Conservation (phyloP, 257 asterid species). For the Gynochthodes officinalis region DNA sequence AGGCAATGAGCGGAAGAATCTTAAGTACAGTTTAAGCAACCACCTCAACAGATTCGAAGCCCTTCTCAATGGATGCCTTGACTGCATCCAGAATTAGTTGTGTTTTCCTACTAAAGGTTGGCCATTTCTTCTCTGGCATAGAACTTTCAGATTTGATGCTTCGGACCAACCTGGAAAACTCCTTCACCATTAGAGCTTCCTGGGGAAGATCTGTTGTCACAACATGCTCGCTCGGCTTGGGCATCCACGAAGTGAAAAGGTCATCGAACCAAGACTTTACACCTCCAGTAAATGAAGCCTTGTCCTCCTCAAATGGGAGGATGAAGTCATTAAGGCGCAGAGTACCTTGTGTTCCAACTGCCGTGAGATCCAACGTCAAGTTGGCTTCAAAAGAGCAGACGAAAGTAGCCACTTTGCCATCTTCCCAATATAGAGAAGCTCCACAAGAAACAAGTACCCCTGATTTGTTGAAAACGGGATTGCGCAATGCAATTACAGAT, state of each 20-base stretch:
- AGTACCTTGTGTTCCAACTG: conserved; percentile 53
- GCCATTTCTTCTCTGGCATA: conserved; percentile 56
- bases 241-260: conserved; percentile 33
- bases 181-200: conserved; percentile 67
- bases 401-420: conserved; percentile 49
- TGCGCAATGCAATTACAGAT: conserved; percentile 31
- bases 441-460: conserved; percentile 41
- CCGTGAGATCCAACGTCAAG: conserved; percentile 47
- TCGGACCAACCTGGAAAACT: conserved; percentile 49
- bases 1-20: background rate
- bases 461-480: conserved; percentile 30
- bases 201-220: conserved; percentile 60
- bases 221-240: conserved; percentile 37
- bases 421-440: conserved; percentile 42
- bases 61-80: conserved; percentile 56
- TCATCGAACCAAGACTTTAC: conserved; percentile 34
- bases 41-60: conserved; percentile 44
- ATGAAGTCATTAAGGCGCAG: conserved; percentile 51
- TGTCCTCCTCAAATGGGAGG: conserved; percentile 50
- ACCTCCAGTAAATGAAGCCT: conserved; percentile 35
- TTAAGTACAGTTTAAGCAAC: background rate
- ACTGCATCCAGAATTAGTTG: conserved; percentile 66
- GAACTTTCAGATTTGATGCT: conserved; percentile 31
- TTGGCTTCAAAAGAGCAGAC: conserved; percentile 53
- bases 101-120: conserved; percentile 56